Percentiles rank a stretch among this genome's conserved stretches.
Evolutionary conservation across 306 rosid species (phyloP).

Genomic region (Dryas octopetala): DNA sequence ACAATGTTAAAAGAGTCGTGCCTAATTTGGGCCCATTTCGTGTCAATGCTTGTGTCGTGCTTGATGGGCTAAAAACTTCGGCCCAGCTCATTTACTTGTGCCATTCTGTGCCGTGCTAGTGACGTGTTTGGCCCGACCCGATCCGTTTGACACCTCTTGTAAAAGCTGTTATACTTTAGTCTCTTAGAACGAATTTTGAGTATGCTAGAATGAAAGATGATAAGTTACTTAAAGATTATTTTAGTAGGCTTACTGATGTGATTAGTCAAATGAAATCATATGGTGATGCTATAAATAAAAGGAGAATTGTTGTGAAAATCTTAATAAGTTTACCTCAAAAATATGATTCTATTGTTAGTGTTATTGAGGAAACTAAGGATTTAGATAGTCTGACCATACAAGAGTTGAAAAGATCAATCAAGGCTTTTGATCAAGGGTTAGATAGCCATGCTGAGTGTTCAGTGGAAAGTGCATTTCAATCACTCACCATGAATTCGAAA

Average conservation of each 20-base stretch:
- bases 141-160: too few species aligned
- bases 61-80: too few species aligned
- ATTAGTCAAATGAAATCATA: neutral
- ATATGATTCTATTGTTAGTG: neutral
- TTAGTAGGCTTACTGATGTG: neutral
- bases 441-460: neutral
- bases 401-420: neutral
- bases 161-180: neutral
- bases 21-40: too few species aligned
- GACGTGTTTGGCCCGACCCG: too few species aligned
- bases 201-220: neutral
- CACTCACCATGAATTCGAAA: neutral
- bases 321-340: slow-evolving; percentile 11
- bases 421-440: neutral
- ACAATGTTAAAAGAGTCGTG: too few species aligned
- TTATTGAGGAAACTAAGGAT: slow-evolving; percentile 14
- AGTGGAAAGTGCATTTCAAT: neutral
- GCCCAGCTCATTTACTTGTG: too few species aligned
- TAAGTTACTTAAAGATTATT: neutral
- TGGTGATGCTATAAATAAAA: neutral
- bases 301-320: slow-evolving; percentile 17
- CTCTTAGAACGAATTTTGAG: neutral
- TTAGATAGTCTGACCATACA: neutral
- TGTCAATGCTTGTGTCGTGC: too few species aligned
- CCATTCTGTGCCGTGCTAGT: too few species aligned